phyloP scores from a whole-genome alignment of 2,329 filamentous ascomycete species.

The Clonostachys chloroleuca region DNA sequence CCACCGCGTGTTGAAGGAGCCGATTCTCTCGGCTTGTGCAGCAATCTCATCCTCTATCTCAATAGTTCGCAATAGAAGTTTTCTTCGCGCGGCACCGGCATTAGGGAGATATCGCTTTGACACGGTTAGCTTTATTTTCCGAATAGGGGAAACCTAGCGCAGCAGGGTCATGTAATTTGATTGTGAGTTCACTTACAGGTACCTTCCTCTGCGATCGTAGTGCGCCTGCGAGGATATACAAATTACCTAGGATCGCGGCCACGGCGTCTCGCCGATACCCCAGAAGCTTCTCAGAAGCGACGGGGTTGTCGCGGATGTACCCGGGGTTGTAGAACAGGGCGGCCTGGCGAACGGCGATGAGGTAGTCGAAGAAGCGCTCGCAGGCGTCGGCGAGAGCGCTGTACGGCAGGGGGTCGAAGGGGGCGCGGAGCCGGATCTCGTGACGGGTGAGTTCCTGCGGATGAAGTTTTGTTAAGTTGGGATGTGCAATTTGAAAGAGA shows the following conservation, averaged over 20 bases:
- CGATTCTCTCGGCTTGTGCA: background rate
- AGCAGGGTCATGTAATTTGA: background rate
- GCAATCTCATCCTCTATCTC: constrained; percentile 30
- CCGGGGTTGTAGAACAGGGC: constrained; percentile 52
- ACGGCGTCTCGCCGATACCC: constrained; percentile 50
- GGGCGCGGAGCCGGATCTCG: constrained; percentile 52
- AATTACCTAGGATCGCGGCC: constrained; percentile 50
- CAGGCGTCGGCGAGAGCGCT: constrained; percentile 49
- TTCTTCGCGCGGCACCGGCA: constrained; percentile 46
- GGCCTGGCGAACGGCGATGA: constrained; percentile 53
- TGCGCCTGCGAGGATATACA: constrained; percentile 54
- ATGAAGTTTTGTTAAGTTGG: background rate
- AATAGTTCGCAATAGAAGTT: constrained; percentile 42
- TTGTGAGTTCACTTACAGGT: constrained; percentile 27
- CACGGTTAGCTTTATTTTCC: background rate
- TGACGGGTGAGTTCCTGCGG: constrained; percentile 46
- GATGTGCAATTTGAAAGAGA: background rate
- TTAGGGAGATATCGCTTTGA: constrained; percentile 46
- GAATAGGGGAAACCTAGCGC: background rate
- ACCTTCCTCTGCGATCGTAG: constrained; percentile 43
- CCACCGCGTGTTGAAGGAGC: constrained; percentile 30
- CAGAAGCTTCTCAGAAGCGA: constrained; percentile 43
- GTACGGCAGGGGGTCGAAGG: constrained; percentile 53
- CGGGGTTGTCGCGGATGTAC: constrained; percentile 42
- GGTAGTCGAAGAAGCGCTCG: constrained; percentile 55